Base-by-base conservation (phyloP, 495 filamentous ascomycete species). In the Hypoxylon crocopeplum region DNA sequence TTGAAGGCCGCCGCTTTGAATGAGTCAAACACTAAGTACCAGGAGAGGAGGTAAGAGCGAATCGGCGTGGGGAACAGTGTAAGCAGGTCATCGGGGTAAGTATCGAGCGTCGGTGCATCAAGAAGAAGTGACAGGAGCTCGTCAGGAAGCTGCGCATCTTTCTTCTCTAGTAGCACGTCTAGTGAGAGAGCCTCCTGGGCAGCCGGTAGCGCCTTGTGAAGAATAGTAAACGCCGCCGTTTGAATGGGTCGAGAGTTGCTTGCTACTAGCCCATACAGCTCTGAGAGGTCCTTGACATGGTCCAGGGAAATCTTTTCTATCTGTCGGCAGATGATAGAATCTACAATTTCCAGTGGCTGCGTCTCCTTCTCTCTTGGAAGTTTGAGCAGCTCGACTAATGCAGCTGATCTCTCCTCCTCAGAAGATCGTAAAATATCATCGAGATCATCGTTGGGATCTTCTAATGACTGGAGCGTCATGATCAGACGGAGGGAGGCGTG, bases 1-100 rank as follows among this genome's bases (percentile, higher is more conserved):
- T 90, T 87, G 68, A 87, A 86, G 3, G 92, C 92, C 5, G 92
- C 85, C 36, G 87, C 85, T 41, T 81, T 76, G 68, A 94, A 94
- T 54, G 92, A 88, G 63, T 94, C 92, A 67, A 96, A 97, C 2
- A 96, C 83, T 11, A 98, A 75, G 51, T 91, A 84, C 94, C 94
- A 98, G 33, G 92, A 89, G 21, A 96, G 75, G n/a, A 98, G 80
- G 68, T 97, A 99, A 4, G 86, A 85, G 40, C 89, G 80, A 34
- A 86, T 62, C 1, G 62, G 81, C 45, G 56, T 75, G 48, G 67
- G 86, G 75, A 73, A 95, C 72, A 54, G 69, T 48, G 48, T 75
- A n/a, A 80, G 69, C 0, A 70, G 55, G 25, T 80, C 78, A 10
- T 78, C 78, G 1, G 74, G 56, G 39, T 78, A 79, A 15, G 62